Conservation (phyloP, 108 stramenopile species). For the Bacterosira constricta region DNA sequence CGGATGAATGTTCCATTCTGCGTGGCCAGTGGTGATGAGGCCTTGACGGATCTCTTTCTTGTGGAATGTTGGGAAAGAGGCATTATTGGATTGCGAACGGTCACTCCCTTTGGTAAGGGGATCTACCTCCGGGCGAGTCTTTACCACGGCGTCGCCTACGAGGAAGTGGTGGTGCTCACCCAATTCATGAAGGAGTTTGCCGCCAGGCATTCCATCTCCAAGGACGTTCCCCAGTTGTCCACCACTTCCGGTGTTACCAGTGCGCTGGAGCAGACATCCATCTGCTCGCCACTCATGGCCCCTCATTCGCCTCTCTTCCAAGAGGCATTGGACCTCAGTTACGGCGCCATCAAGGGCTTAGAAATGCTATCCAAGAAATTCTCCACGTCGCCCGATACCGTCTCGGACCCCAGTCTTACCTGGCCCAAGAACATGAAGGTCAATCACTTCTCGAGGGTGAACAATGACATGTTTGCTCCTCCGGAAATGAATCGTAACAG, state of each 20-base stretch:
- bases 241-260: not conserved
- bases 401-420: not conserved
- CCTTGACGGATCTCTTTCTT: constrained; percentile 37
- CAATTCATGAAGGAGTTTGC: constrained; percentile 44
- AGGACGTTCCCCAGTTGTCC: not conserved
- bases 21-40: constrained; percentile 32
- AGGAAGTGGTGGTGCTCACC: constrained; percentile 23
- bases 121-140: constrained; percentile 46
- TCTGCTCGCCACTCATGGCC: not conserved
- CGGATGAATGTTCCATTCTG: constrained; percentile 52
- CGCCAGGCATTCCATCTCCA: not conserved
- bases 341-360: too few species aligned
- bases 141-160: constrained; percentile 47
- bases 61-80: constrained; percentile 46
- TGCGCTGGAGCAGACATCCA: not conserved
- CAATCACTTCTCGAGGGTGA: not conserved
- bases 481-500: too few species aligned
- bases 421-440: constrained; percentile 27
- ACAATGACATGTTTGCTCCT: constrained; percentile 19
- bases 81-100: constrained; percentile 44
- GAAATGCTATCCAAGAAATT: too few species aligned
- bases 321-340: constrained; percentile 3
- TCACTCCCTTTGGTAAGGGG: constrained; percentile 41
- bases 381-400: too few species aligned
- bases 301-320: constrained; percentile 4